phyloP scores from a whole-genome alignment of 495 filamentous ascomycete genomes.

The Talaromyces stipitatus region DNA sequence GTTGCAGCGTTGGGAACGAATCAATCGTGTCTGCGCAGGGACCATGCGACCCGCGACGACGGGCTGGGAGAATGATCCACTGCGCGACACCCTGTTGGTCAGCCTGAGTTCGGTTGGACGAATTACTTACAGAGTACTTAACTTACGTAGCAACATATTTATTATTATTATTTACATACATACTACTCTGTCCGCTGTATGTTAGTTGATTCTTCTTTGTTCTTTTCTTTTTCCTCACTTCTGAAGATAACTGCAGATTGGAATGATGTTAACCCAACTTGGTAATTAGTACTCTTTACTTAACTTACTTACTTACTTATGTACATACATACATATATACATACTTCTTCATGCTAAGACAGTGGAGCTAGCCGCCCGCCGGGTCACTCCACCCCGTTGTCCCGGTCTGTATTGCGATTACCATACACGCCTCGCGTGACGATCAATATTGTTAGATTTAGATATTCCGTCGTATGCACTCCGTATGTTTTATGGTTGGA shows the following conservation, averaged over 20 bases:
- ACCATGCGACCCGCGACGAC: conserved; percentile 3
- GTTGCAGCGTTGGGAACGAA: not conserved
- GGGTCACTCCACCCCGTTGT: not conserved
- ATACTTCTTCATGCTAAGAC: too few species aligned
- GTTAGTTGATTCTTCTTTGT: too few species aligned
- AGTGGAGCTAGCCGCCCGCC: not conserved
- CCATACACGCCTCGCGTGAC: not conserved
- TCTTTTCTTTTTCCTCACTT: not conserved
- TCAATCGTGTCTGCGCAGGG: not conserved
- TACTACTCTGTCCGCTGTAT: not conserved
- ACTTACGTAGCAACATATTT: too few species aligned
- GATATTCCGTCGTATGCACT: not conserved
- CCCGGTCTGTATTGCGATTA: not conserved
- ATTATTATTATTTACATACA: too few species aligned
- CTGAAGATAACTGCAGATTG: not conserved
- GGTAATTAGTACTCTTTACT: not conserved
- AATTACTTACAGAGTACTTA: not conserved
- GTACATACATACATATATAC: too few species aligned
- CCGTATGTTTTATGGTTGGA: too few species aligned
- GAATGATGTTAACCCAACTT: not conserved
- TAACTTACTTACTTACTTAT: too few species aligned
- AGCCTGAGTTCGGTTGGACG: not conserved
- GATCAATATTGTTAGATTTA: not conserved
- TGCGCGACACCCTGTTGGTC: not conserved
- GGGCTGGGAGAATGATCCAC: not conserved